Conservation (phyloP, 768 basidiomycete genomes). For the Amanita pallidorosea region DNA sequence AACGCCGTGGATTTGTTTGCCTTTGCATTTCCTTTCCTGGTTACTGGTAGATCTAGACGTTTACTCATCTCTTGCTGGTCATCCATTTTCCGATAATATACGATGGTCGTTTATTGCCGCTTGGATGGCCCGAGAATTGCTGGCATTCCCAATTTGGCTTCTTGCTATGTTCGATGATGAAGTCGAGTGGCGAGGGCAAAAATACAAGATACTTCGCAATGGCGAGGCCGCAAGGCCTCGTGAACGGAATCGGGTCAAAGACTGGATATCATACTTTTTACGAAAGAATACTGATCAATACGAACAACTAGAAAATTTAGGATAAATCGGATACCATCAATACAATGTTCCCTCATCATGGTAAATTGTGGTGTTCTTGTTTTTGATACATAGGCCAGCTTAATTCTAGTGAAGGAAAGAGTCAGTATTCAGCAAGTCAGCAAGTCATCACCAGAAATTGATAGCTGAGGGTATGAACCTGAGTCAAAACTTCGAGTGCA, state of each 20-base stretch:
- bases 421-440: too few relatives aligned
- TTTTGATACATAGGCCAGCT: too few relatives aligned
- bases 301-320: conserved; percentile 16
- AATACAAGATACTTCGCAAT: conserved; percentile 62
- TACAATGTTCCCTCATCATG: too few relatives aligned
- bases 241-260: conserved; percentile 9
- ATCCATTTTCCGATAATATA: conserved; percentile 38
- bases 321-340: neutral
- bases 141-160: conserved; percentile 84
- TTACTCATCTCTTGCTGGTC: conserved; percentile 63
- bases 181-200: conserved; percentile 81
- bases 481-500: too few relatives aligned
- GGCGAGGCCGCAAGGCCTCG: conserved; percentile 46
- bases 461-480: too few relatives aligned
- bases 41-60: conserved; percentile 75
- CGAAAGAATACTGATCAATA: conserved; percentile 18
- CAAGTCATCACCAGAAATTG: too few relatives aligned
- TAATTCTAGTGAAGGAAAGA: too few relatives aligned
- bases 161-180: conserved; percentile 73
- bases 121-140: conserved; percentile 70
- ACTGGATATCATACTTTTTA: conserved; percentile 17
- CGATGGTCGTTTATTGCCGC: conserved; percentile 57
- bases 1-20: conserved; percentile 42
- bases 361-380: neutral
- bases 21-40: conserved; percentile 60